Percentiles rank a stretch among this genome's conserved stretches.
Conservation (phyloP, 2,329 filamentous ascomycete species). For the Ceratocystis lukuohia region DNA sequence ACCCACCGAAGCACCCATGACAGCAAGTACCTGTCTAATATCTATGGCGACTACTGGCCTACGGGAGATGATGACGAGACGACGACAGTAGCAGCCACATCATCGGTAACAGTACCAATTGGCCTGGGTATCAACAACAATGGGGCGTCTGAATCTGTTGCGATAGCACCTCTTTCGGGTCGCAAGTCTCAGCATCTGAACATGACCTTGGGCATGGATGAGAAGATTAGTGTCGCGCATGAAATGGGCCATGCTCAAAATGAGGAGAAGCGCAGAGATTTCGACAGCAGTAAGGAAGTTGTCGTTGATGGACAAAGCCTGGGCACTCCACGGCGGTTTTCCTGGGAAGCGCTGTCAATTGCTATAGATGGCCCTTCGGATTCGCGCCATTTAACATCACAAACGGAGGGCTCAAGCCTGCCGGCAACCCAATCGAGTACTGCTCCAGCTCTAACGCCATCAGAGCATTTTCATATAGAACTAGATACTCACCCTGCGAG, state of each 20-base stretch:
- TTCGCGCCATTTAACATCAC: neutral
- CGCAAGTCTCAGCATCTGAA: neutral
- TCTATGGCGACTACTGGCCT: constrained; percentile 56
- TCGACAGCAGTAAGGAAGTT: constrained; percentile 4
- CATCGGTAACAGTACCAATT: neutral
- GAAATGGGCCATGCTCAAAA: neutral
- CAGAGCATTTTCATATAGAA: neutral
- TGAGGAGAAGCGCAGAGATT: neutral
- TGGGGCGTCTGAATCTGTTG: neutral
- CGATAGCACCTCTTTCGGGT: neutral
- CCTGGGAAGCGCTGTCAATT: constrained; percentile 10
- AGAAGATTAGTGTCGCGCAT: constrained; percentile 16
- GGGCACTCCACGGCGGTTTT: constrained; percentile 11
- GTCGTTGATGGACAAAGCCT: neutral
- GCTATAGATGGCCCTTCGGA: neutral
- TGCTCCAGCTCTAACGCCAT: neutral
- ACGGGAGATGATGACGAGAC: constrained; percentile 24
- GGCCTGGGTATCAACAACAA: constrained; percentile 3
- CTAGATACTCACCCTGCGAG: neutral
- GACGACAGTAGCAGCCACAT: neutral
- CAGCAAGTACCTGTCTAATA: constrained; percentile 50
- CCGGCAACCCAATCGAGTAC: neutral
- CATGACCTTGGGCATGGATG: neutral
- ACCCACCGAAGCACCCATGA: constrained; percentile 29
- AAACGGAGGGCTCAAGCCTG: neutral